phyloP scores from a whole-genome alignment of 1,139 yeast species.

The Pichia norvegensis region DNA sequence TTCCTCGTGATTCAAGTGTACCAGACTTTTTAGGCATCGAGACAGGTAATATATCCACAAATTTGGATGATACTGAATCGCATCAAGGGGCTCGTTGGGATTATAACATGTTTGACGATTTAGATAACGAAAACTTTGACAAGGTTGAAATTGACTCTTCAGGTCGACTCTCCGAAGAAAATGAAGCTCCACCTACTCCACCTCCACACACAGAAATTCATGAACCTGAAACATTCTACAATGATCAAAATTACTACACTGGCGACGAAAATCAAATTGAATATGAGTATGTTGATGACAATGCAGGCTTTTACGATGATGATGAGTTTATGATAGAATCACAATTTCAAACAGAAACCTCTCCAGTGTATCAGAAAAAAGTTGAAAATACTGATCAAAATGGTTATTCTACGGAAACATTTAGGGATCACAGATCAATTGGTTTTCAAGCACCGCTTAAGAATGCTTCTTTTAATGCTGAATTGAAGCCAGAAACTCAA shows the following conservation, averaged over 20 bases:
- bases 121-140: not conserved
- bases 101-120: not conserved
- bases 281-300: not conserved
- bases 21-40: slow-evolving; percentile 16
- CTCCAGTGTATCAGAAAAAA: not conserved
- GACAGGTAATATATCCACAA: slow-evolving; percentile 7
- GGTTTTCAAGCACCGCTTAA: slow-evolving; percentile 56
- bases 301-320: not conserved
- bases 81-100: not conserved
- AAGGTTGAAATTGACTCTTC: not conserved
- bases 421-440: slow-evolving; percentile 31
- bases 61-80: slow-evolving; percentile 8
- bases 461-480: slow-evolving; percentile 13
- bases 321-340: no score
- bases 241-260: not conserved
- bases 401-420: not conserved
- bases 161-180: not conserved
- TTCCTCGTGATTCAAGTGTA: slow-evolving; percentile 8
- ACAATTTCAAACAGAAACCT: not conserved
- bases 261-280: not conserved
- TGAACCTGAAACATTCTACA: not conserved
- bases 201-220: not conserved
- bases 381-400: not conserved
- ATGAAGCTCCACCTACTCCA: not conserved
- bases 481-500: slow-evolving; percentile 22